Evolutionary conservation across 768 basidiomycete genomes (phyloP).

Genomic region (Gymnopilus junonius): DNA sequence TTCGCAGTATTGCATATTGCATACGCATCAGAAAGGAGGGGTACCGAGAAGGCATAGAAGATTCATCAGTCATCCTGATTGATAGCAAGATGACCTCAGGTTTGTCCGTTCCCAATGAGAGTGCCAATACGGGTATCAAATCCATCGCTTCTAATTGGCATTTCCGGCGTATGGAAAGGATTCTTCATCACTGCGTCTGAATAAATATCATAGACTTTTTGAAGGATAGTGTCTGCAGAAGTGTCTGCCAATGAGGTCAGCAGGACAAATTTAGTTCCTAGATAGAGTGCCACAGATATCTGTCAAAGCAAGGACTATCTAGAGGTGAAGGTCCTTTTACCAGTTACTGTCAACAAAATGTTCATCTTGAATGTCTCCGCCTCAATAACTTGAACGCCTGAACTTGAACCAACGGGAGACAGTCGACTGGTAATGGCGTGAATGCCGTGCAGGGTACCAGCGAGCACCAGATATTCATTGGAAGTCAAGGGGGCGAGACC

Average conservation of each 20-base stretch:
- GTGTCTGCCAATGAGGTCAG: constrained; percentile 81
- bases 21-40: background rate
- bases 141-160: constrained; percentile 92
- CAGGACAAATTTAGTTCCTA: constrained; percentile 96
- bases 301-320: background rate
- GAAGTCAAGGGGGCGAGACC: constrained; percentile 90
- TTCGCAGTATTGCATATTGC: background rate
- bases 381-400: constrained; percentile 94
- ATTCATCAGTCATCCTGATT: background rate
- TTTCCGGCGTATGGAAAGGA: constrained; percentile 98
- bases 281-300: background rate
- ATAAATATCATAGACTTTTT: constrained; percentile 91
- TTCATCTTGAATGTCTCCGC: constrained; percentile 95
- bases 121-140: constrained; percentile 78
- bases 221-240: constrained; percentile 69
- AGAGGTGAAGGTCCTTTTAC: constrained; percentile 43
- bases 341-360: constrained; percentile 88
- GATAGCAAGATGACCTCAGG: constrained; percentile 12
- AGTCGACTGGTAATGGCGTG: constrained; percentile 97
- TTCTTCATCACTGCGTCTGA: constrained; percentile 98
- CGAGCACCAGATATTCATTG: constrained; percentile 94
- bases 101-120: constrained; percentile 56
- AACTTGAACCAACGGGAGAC: constrained; percentile 80
- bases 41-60: background rate
- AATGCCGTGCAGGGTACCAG: constrained; percentile 96